phyloP scores from a whole-genome alignment of 345 rosid genomes.

The Citrus sinensis region DVS_A1.0 CM039168.1:27134001-27134500 shows the following conservation, averaged over 20 bases:
- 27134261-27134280: constrained; percentile 25
- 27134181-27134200: constrained; percentile 25
- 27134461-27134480: too few species aligned
- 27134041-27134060: neutral
- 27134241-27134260: neutral
- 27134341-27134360: constrained; percentile 77
- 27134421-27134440: too few species aligned
- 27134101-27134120: constrained; percentile 79
- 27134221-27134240: neutral
- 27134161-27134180: constrained; percentile 41
- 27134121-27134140: constrained; percentile 83
- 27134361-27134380: constrained; percentile 84
- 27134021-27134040: neutral
- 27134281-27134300: constrained; percentile 42
- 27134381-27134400: constrained; percentile 79
- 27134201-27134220: too few species aligned
- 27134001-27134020: neutral
- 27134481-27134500: too few species aligned
- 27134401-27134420: neutral
- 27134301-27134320: constrained; percentile 56
- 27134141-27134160: constrained; percentile 61
- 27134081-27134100: constrained; percentile 58
- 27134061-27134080: neutral
- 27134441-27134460: too few species aligned
- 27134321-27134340: constrained; percentile 56